These are phyloP conservation scores for Diaporthe nobilis DNA, from an alignment of 2,329 filamentous ascomycete genomes.

Conservation along the genomic window DNA sequence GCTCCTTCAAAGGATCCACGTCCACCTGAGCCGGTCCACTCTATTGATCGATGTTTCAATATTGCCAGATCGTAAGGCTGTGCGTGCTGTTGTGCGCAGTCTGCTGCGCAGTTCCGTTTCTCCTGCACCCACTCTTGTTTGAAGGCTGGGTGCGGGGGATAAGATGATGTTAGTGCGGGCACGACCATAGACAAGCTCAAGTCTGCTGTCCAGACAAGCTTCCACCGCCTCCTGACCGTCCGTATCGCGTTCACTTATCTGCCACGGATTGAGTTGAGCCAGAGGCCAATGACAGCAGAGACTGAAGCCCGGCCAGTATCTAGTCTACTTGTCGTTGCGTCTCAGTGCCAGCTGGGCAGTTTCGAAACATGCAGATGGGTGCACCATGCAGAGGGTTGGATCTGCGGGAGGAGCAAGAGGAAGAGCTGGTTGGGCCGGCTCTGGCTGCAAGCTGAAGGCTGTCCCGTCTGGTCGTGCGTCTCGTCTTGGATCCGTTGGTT, in stretches of 20 bases:
- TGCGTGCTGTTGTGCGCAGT: not conserved
- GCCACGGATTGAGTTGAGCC: not conserved
- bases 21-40: not conserved
- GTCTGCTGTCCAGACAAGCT: constrained; percentile 13
- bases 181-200: not conserved
- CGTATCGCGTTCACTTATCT: not conserved
- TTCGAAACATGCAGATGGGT: constrained; percentile 34
- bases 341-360: constrained; percentile 22
- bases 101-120: not conserved
- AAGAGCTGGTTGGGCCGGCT: constrained; percentile 16
- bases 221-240: not conserved
- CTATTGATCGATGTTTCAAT: constrained; percentile 23
- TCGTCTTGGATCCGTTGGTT: not conserved
- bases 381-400: constrained; percentile 12
- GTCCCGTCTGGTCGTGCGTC: constrained; percentile 1
- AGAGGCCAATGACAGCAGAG: constrained; percentile 4
- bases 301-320: not conserved
- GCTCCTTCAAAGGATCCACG: not conserved
- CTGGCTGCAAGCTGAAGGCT: not conserved
- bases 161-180: not conserved
- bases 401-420: not conserved
- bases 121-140: not conserved
- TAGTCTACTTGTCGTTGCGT: not conserved
- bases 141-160: not conserved
- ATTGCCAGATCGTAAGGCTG: constrained; percentile 14